Evolutionary conservation across 2,329 filamentous ascomycete species (phyloP).

Genomic region (Exophiala aquamarina): DNA sequence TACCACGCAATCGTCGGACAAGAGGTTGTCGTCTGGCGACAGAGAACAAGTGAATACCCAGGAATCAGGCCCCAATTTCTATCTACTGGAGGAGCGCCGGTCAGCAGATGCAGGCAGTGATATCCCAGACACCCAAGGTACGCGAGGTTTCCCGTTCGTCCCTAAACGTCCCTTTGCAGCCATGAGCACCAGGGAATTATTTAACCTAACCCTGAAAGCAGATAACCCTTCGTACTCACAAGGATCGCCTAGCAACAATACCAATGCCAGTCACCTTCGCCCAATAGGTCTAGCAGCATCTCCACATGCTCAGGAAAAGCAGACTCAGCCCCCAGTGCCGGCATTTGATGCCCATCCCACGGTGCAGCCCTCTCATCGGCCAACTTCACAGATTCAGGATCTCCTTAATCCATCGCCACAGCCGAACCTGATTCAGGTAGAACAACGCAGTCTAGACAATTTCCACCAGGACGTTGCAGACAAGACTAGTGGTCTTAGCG

Average conservation of each 20-base stretch:
- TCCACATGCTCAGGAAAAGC: conserved; percentile 13
- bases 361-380: conserved; percentile 3
- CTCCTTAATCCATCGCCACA: conserved; percentile 26
- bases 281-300: conserved; percentile 8
- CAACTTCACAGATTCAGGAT: conserved; percentile 17
- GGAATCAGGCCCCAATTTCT: conserved; percentile 58
- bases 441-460: conserved; percentile 14
- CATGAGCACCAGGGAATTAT: conserved; percentile 1
- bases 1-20: conserved; percentile 81
- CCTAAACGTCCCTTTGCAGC: not conserved
- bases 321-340: conserved; percentile 17
- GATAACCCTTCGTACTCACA: conserved; percentile 32
- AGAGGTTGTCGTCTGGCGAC: conserved; percentile 69
- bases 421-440: conserved; percentile 21
- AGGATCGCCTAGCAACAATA: not conserved
- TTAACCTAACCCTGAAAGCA: conserved; percentile 25
- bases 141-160: conserved; percentile 29
- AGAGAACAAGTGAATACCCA: conserved; percentile 64
- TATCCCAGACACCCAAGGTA: conserved; percentile 64
- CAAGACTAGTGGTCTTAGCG: conserved; percentile 72
- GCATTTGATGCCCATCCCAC: conserved; percentile 9
- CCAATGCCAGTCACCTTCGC: not conserved
- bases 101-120: conserved; percentile 54
- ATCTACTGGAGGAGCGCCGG: conserved; percentile 49
- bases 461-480: conserved; percentile 56